Evolutionary conservation across 306 rosid species (phyloP).

Genomic region (Castanea mollissima): DNA sequence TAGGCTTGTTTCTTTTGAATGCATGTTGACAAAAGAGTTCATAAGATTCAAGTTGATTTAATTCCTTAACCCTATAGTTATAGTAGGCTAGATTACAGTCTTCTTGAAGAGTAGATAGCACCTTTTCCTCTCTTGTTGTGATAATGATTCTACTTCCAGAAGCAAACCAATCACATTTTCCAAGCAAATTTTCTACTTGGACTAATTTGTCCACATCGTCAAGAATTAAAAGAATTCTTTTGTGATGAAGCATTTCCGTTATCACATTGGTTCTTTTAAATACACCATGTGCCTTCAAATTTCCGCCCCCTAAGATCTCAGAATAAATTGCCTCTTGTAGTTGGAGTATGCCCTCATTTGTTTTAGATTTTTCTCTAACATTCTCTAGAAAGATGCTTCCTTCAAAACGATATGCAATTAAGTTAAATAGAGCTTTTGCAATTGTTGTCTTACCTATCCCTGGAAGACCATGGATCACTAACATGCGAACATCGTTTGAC

Average conservation of each 20-base stretch:
- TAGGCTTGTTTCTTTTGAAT: neutral
- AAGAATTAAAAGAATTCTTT: conserved; percentile 18
- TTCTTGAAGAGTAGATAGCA: conserved; percentile 2
- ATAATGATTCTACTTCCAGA: conserved; percentile 21
- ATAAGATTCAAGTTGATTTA: conserved; percentile 9
- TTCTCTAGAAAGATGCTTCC: conserved; percentile 7
- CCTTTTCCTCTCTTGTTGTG: conserved; percentile 26
- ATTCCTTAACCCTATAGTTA: neutral
- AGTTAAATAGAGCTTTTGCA: conserved; percentile 19
- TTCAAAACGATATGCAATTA: conserved; percentile 2
- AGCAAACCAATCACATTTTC: conserved; percentile 25
- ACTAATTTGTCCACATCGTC: conserved; percentile 20
- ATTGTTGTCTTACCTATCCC: conserved; percentile 22
- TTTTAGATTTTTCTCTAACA: conserved; percentile 22
- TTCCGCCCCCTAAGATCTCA: neutral
- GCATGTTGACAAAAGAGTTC: conserved; percentile 22
- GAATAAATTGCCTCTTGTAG: conserved; percentile 6
- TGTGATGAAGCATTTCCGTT: neutral
- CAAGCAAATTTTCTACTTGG: conserved; percentile 25
- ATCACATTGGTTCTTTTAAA: conserved; percentile 8
- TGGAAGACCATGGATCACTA: conserved; percentile 2
- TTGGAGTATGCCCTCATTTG: neutral
- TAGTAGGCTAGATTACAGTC: neutral
- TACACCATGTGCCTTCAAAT: neutral
- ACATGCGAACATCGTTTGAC: neutral